Base-by-base conservation (phyloP, 495 filamentous ascomycete species). In the Penicillium taxi region DNA sequence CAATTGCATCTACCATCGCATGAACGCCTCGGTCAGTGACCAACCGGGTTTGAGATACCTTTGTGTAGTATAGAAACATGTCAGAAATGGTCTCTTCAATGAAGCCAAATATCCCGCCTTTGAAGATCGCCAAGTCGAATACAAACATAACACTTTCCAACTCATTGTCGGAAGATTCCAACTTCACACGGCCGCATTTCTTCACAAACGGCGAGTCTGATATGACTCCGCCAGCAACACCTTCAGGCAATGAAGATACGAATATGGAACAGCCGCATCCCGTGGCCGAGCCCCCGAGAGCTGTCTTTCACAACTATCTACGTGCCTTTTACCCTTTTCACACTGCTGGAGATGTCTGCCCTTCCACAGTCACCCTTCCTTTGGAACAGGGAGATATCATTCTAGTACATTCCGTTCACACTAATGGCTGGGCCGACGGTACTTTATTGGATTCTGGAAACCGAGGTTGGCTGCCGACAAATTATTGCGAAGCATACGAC, bases 361-460 rank as follows among this genome's bases (percentile, higher is more conserved):
- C 73, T 9, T 72, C 83, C 13, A 90, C 86, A 6, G 83, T 96
- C 40, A 96, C 90, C 13, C 61, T 95, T 6, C 85, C 87, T 5
- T 70, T 99, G 20, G 84, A 86, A 47, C 76, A 82, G 47, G 93
- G 91, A 35, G 93, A 96, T 48, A 75, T 99, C 15, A 84, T 99
- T 34, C 61, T 99, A 38, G 80, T 99, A 22, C 93, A 99, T 60
- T 95, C 91, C 9, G 83, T 99, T 47, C 93, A 99, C 64, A 87
- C 86, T 32, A 99, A 95, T 67, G 93, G 93, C 50, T 99, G 93
- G 93, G 93, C 91, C 26, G 93, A 99, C 60, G 93, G 93, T 26
- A 99, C 93, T n/a, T 69, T 95, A 28, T 63, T 99, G 35, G 74
- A 83, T 35, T 83, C 86, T 9, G 91, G 90, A 12, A 82, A 82